phyloP scores from a whole-genome alignment of 2,329 filamentous ascomycete genomes.

The Neocucurbitaria cava region DNA sequence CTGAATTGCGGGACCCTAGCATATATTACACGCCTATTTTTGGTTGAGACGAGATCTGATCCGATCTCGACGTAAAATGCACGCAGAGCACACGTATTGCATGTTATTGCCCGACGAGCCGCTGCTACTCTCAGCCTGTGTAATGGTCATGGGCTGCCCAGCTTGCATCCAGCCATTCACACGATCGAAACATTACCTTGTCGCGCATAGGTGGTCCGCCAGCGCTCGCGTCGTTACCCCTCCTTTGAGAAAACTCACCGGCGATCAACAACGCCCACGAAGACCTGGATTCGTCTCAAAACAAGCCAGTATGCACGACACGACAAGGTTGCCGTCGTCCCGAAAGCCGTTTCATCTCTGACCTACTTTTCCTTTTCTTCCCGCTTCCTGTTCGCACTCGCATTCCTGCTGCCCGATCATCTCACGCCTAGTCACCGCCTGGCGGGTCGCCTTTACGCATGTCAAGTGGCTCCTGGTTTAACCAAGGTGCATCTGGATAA shows the following conservation, averaged over 20 bases:
- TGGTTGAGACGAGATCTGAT: constrained; percentile 29
- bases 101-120: constrained; percentile 24
- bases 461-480: constrained; percentile 12
- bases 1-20: constrained; percentile 14
- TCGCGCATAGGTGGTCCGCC: constrained; percentile 17
- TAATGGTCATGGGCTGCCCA: constrained; percentile 20
- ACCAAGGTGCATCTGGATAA: constrained; percentile 2
- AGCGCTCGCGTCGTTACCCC: constrained; percentile 22
- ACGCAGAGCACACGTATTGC: constrained; percentile 14
- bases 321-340: constrained; percentile 17
- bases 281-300: constrained; percentile 19
- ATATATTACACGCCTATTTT: constrained; percentile 30
- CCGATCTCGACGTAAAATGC: constrained; percentile 22
- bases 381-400: constrained; percentile 23
- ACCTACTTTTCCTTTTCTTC: constrained; percentile 16
- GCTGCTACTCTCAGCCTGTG: constrained; percentile 19
- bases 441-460: constrained; percentile 13
- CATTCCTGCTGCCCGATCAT: constrained; percentile 19
- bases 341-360: constrained; percentile 22
- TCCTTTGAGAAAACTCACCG: constrained; percentile 16
- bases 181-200: constrained; percentile 13
- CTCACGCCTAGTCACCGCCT: constrained; percentile 14
- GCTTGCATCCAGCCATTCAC: constrained; percentile 10
- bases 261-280: constrained; percentile 17
- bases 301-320: constrained; percentile 25